Evolutionary conservation across 139 green algal genomes (phyloP), one percentile per base, ranked within the genome.

Genomic region (Limnomonas spitsbergensis): DNA sequence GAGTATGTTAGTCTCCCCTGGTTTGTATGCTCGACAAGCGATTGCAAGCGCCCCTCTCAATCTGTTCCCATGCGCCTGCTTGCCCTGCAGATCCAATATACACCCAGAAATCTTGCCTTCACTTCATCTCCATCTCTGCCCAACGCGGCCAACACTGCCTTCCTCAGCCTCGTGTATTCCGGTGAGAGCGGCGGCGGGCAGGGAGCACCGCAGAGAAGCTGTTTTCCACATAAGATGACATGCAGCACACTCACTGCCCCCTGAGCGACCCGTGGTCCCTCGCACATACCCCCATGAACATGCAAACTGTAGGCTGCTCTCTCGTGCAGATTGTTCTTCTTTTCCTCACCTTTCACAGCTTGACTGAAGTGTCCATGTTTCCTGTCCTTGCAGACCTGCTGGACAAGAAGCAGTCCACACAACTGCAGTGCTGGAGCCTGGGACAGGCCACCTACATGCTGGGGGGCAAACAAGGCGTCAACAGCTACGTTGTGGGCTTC

Each of bases 401-500:
- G 47, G 20, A 20, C 20, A 61, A 14, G 14, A 14, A 61, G 47
- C 47, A 61, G 47, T 61, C 47, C 47, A 61, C 47, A 29, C 47
- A 61, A 20, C 47, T 77, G 26, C 26, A 38, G 4, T 77, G 70
- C 70, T 77, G 70, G 70, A 38, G 31, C 29, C 37, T 77, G 6
- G 31, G 31, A 9, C 70, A 77, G 47, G 67, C 36, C 4, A 47
- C 27, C 40, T 76, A 81, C 42, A 77, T 81, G 77, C 24, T 77
- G 35, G 77, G 77, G 24, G 40, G 36, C 42, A 53, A 3, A 20
- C 66, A 74, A 37, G 67, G 35, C n/a, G 52, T 74, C 2, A 14
- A 38, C 6, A 70, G 38, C 40, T 81, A 66, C 29, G 68, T 81
- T 1, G 77, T 81, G 6, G 68, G 77, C 67, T 77, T 72, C 47